Percentiles rank a stretch among this genome's conserved stretches.
These are phyloP conservation scores for Tricholoma terreum DNA, from an alignment of 768 basidiomycete genomes.

Conservation along the genomic window DNA sequence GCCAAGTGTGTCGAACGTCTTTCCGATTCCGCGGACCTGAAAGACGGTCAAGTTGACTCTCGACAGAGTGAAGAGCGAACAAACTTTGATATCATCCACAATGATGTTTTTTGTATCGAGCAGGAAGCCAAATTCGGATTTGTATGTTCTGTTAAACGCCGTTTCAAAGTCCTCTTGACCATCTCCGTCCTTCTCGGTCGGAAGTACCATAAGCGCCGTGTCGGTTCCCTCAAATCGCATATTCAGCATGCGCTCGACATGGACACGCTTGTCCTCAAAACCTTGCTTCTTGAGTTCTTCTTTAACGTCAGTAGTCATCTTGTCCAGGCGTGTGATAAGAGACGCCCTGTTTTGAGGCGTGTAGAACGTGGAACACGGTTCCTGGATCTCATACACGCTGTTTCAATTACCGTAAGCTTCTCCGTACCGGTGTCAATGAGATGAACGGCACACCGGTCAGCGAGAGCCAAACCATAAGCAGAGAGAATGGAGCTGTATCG, in stretches of 20 bases:
- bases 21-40: slow-evolving; percentile 85
- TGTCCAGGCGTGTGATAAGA: slow-evolving; percentile 67
- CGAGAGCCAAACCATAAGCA: slow-evolving; percentile 90
- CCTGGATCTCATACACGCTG: slow-evolving; percentile 85
- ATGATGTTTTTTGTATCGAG: slow-evolving; percentile 79
- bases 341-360: slow-evolving; percentile 50
- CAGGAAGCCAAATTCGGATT: slow-evolving; percentile 88
- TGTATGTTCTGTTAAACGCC: slow-evolving; percentile 80
- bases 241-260: slow-evolving; percentile 79
- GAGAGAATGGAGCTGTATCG: slow-evolving; percentile 91
- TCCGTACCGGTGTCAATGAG: not conserved
- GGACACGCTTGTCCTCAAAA: slow-evolving; percentile 69
- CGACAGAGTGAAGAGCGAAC: slow-evolving; percentile 3
- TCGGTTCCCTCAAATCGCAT: slow-evolving; percentile 95
- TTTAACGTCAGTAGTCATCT: slow-evolving; percentile 58
- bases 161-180: slow-evolving; percentile 70
- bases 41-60: not conserved
- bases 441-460: slow-evolving; percentile 51
- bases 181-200: slow-evolving; percentile 42
- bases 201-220: slow-evolving; percentile 86
- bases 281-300: slow-evolving; percentile 76
- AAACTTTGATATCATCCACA: slow-evolving; percentile 88
- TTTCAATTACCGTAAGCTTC: not conserved
- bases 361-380: slow-evolving; percentile 83
- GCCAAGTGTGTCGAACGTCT: slow-evolving; percentile 81